Evolutionary conservation across 345 rosid species (phyloP), one percentile per base, ranked within the genome.

Genomic region (Bretschneidera sinensis): DNA sequence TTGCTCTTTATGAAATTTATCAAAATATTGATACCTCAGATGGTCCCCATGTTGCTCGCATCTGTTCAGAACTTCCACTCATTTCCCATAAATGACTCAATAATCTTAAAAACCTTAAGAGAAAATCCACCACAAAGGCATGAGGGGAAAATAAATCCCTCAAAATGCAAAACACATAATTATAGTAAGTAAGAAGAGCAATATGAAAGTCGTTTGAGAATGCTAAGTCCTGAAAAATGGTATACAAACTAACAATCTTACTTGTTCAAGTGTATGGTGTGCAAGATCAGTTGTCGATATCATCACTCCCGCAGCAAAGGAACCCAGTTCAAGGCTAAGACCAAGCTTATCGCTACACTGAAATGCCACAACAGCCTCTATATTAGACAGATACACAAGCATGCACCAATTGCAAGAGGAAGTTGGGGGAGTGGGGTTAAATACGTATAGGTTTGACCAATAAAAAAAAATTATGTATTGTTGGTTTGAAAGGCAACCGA

Each of bases 271-370:
- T 39, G 99, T 89, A 71, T 94, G 96, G 60, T 87, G 97, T 54
- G 79, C 96, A 48, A 89, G 96, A 81, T 89, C 97, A 63, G 99
- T 85, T 51, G 97, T 89, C 66, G 99, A 89, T 70, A 94, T 94
- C 99, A 94, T 89, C 75, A 94, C 94, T 48, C 99, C 99, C 28
- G 99, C 95, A 69, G 99, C 99, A 73, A 94, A 94, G 18, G 99
- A 94, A 51, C 99, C 99, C 77, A 87, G 71, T 81, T 89, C 99
- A 72, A 92, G 91, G 75, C 98, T 92, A 67, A 92, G 77, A 64
- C 97, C 98, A 71, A 92, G 79, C 78, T 92, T 92, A 75, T 92
- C 97, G 65, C 98, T 92, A 83, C 95, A 87, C 98, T 92, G 97
- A 66, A 83, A 79, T 55, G 47, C 31, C 54, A 64, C 34, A 65